Base-by-base conservation (phyloP, 129 eudicot genomes). In the Helichrysum umbraculigerum region DNA sequence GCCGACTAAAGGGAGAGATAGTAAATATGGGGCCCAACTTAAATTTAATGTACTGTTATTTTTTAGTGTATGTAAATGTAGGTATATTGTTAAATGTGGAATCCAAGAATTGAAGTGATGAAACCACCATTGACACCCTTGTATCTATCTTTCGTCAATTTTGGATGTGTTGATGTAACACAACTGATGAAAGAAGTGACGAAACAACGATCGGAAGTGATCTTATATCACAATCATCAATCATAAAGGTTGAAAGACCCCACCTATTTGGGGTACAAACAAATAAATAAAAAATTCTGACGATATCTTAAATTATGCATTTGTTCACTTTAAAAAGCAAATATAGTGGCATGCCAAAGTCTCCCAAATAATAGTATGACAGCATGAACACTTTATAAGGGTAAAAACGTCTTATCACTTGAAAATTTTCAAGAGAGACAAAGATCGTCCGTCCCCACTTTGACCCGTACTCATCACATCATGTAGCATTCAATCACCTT, bases 211-310 rank as follows among this genome's bases (percentile, higher is more conserved):
- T n/a, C n/a, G n/a, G n/a, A n/a, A n/a, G n/a, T n/a, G n/a, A n/a
- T n/a, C n/a, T 12, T 52, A 72, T 65, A 72, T 79, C 78, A 72
- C 83, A 25, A 25, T 25, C 28, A 72, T 66, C 70, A 20, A 41
- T 66, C 35, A 67, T 66, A 50, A 34, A 39, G 3, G 1, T 9
- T 39, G 2, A 39, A 47, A 66, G 70, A 79, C 54, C 68, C 74
- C 33, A 80, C 83, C 63, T 67, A 79, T 70, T 50, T 73, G 44
- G 74, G 0, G 44, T 54, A 29, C 70, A 56, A 30, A 73, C 83
- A 73, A 8, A 47, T 47, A 47, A 73, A 73, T 73, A 30, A 62
- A 66, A 73, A 80, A 73, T 73, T 79, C 28, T 54, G 8, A 28
- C 56, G 41, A 79, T 79, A 79, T 79, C 83, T 66, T 28, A 37